Evolutionary conservation across 345 rosid species (phyloP).

Genomic region (Acer campestre): DNA sequence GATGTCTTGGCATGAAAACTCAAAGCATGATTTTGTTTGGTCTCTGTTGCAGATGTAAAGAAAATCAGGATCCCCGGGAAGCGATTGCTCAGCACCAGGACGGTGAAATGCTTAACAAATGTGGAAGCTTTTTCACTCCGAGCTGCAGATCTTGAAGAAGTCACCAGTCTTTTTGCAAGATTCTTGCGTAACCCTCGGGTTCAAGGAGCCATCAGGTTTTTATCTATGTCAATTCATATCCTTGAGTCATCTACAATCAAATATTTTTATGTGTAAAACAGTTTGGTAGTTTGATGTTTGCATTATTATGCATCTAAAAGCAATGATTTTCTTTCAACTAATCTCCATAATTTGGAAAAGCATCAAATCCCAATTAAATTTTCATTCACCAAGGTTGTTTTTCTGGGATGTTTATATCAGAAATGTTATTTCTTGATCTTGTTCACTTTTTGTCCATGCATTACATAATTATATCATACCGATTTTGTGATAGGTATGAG

Average conservation of each 20-base stretch:
- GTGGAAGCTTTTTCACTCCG: constrained; percentile 86
- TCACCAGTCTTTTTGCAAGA: constrained; percentile 67
- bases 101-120: constrained; percentile 64
- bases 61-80: constrained; percentile 49
- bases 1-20: constrained; percentile 14
- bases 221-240: not conserved
- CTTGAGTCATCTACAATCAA: not conserved
- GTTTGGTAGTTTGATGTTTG: not conserved
- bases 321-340: not conserved
- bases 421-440: not conserved
- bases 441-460: not conserved
- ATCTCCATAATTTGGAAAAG: not conserved
- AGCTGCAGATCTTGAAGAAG: constrained; percentile 84
- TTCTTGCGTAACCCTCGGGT: constrained; percentile 62
- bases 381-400: not conserved
- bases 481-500: constrained; percentile 50
- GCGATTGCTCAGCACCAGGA: constrained; percentile 56
- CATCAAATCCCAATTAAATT: not conserved
- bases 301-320: not conserved
- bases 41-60: constrained; percentile 50
- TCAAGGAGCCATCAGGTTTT: constrained; percentile 85
- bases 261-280: not conserved
- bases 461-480: not conserved
- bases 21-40: not conserved
- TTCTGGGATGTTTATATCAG: not conserved